Conservation (phyloP, 352 stramenopile species). For the Globisporangium splendens region DNA sequence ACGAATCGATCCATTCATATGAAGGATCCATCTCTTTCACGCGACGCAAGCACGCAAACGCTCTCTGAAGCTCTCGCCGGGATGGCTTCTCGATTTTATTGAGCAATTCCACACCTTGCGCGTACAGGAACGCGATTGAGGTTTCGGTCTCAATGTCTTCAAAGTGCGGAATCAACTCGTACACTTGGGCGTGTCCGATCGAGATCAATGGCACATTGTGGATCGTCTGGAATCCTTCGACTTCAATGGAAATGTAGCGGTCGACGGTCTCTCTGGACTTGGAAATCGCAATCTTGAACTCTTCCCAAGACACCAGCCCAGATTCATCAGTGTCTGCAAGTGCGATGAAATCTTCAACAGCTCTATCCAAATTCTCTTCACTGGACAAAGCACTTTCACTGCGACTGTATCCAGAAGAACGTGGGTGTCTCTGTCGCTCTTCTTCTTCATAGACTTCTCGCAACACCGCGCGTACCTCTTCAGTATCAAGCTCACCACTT, state of each 20-base stretch:
- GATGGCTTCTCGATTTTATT: conserved; percentile 61
- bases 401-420: conserved; percentile 8
- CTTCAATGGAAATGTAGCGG: conserved; percentile 71
- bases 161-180: conserved; percentile 69
- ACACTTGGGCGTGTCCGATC: conserved; percentile 74
- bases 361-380: conserved; percentile 52
- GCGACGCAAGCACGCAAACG: conserved; percentile 71
- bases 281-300: conserved; percentile 82
- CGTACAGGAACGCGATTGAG: conserved; percentile 66
- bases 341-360: conserved; percentile 75
- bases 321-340: conserved; percentile 77
- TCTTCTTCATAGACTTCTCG: conserved; percentile 71
- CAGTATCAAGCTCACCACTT: conserved; percentile 72
- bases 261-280: conserved; percentile 69
- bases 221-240: conserved; percentile 69
- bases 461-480: conserved; percentile 75
- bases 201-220: conserved; percentile 63
- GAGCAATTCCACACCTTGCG: conserved; percentile 57
- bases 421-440: conserved; percentile 34
- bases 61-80: conserved; percentile 54
- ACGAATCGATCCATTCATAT: conserved; percentile 87
- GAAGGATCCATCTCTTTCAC: conserved; percentile 65
- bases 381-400: conserved; percentile 54
- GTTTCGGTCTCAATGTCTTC: conserved; percentile 70
- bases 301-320: conserved; percentile 79